Evolutionary conservation across 306 rosid species (phyloP).

Genomic region (Calophaca sinica): DNA sequence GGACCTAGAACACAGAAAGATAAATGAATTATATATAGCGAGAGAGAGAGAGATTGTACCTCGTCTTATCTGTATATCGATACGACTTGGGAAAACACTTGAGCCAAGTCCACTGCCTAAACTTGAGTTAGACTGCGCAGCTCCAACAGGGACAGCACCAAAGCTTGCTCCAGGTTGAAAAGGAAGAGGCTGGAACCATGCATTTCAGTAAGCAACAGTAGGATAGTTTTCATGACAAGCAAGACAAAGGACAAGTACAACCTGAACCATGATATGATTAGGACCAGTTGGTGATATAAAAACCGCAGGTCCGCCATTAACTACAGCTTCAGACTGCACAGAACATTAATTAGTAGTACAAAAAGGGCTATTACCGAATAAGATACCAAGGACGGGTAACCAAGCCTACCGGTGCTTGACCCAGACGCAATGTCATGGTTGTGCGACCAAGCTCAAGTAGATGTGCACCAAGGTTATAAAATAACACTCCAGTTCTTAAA

Average conservation of each 20-base stretch:
- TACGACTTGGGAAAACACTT: slow-evolving; percentile 82
- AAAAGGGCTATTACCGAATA: slow-evolving; percentile 40
- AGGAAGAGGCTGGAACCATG: slow-evolving; percentile 85
- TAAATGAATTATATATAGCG: background rate
- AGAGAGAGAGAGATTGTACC: slow-evolving; percentile 52
- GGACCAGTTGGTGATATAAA: slow-evolving; percentile 91
- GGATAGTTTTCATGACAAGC: slow-evolving; percentile 36
- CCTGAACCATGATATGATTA: slow-evolving; percentile 99
- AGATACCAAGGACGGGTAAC: slow-evolving; percentile 46
- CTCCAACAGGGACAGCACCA: slow-evolving; percentile 80
- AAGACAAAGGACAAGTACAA: slow-evolving; percentile 48
- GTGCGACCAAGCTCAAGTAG: slow-evolving; percentile 99
- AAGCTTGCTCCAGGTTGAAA: slow-evolving; percentile 76
- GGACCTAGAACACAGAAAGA: slow-evolving; percentile 25
- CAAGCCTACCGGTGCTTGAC: slow-evolving; percentile 79
- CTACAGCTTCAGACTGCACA: slow-evolving; percentile 91
- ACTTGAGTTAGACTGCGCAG: slow-evolving; percentile 75
- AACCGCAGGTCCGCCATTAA: slow-evolving; percentile 97
- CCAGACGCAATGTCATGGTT: slow-evolving; percentile 85
- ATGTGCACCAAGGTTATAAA: slow-evolving; percentile 88
- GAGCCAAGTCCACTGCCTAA: slow-evolving; percentile 71
- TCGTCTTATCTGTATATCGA: slow-evolving; percentile 95
- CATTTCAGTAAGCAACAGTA: slow-evolving; percentile 57
- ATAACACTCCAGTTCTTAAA: slow-evolving; percentile 68
- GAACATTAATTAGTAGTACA: slow-evolving; percentile 41